Conservation (phyloP, 345 rosid species). For the Punica granatum region DNA sequence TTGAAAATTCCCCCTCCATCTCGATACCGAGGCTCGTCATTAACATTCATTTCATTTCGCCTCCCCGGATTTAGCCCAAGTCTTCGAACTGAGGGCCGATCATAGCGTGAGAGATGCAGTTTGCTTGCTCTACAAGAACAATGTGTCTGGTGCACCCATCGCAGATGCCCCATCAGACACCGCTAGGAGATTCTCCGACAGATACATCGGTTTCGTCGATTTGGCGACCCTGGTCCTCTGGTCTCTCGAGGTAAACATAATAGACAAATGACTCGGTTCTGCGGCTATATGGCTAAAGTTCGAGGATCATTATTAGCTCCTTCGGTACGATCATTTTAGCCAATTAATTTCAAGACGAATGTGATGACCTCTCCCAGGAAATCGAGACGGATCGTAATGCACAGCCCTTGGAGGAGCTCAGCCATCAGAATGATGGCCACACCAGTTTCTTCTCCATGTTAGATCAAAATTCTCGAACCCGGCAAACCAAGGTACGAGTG, state of each 20-base stretch:
- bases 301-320: too few relatives aligned
- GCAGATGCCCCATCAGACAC: conserved; percentile 12
- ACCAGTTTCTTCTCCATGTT: not conserved
- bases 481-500: not conserved
- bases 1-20: too few relatives aligned
- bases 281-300: too few relatives aligned
- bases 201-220: conserved; percentile 35
- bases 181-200: conserved; percentile 20
- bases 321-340: too few relatives aligned
- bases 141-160: not conserved
- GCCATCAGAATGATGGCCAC: not conserved
- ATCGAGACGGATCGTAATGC: not conserved
- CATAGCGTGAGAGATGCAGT: not conserved
- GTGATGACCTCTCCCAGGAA: not conserved
- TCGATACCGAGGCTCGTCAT: too few relatives aligned
- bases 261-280: too few relatives aligned
- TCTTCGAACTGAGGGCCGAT: not conserved
- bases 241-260: conserved; percentile 33
- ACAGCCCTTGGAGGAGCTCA: not conserved
- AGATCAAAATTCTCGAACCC: not conserved
- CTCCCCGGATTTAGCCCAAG: not conserved
- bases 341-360: too few relatives aligned
- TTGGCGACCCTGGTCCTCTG: conserved; percentile 32
- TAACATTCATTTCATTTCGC: not conserved
- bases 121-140: not conserved